phyloP scores from a whole-genome alignment of 2,329 filamentous ascomycete genomes.

The Hypocrella siamensis region DNA sequence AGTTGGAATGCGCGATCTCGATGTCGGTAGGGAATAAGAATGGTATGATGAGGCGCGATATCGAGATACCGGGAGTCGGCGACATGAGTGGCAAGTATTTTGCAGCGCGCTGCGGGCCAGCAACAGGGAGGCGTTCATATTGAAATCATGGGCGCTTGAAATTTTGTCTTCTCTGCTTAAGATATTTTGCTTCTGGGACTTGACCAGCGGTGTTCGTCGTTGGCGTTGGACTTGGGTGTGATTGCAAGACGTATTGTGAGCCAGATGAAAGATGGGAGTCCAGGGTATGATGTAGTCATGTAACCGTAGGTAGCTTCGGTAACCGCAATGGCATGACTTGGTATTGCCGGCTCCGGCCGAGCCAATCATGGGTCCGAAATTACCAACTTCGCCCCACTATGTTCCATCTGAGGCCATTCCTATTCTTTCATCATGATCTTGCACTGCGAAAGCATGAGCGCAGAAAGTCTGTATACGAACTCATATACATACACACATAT shows the following conservation, averaged over 20 bases:
- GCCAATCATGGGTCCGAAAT: conserved; percentile 7
- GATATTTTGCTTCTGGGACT: no score
- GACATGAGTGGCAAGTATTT: conserved; percentile 21
- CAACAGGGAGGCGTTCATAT: conserved; percentile 28
- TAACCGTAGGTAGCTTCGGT: conserved; percentile 1
- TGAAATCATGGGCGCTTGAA: conserved; percentile 9
- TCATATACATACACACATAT: no score
- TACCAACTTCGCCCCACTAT: conserved; percentile 2
- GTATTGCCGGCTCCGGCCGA: conserved; percentile 7
- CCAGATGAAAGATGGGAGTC: no score
- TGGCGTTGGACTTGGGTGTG: no score
- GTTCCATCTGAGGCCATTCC: no score
- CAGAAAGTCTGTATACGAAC: no score
- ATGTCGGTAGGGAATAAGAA: conserved; percentile 32
- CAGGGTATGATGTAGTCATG: neutral
- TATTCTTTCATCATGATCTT: no score
- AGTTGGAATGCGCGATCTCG: conserved; percentile 22
- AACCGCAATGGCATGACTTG: conserved; percentile 6
- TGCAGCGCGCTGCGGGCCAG: conserved; percentile 24
- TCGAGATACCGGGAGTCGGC: conserved; percentile 24
- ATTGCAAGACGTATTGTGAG: no score
- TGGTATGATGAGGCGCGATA: conserved; percentile 26
- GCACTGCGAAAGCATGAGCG: no score
- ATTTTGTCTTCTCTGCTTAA: neutral
- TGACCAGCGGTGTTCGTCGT: no score